Evolutionary conservation across 2,329 filamentous ascomycete genomes (phyloP), one percentile per base, ranked within the genome.

Genomic region (Trichoderma asperellum): DNA sequence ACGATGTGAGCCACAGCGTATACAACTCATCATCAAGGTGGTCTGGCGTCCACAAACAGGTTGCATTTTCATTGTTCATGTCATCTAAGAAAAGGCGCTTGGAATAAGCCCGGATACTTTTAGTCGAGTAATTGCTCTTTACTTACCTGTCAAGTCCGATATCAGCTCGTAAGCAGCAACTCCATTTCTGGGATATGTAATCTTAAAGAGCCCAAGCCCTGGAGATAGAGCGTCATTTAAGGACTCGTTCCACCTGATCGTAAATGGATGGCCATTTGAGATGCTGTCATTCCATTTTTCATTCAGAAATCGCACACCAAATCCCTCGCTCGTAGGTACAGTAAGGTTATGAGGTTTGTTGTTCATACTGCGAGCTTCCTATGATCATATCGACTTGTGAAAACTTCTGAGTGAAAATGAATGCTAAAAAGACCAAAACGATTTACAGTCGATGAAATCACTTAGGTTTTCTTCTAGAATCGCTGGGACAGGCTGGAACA

Each of bases 271-370:
- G n/a, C 74, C 76, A 57, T 78, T 79, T 34, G 75, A 73, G 12
- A 79, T 78, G 68, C 74, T 79, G 18, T 76, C 75, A 72, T 79
- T 79, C 77, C 77, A 79, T 21, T 76, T 73, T 37, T 76, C 73
- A 67, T 79, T 79, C 27, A 76, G 70, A 63, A 79, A 79, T 10
- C 70, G 76, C 29, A 79, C 72, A 53, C 76, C 75, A 52, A 77
- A 73, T 55, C 73, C 74, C n/a, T 70, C 71, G n/a, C 66, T 55
- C 56, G 71, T 70, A 56, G 68, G 61, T 32, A 49, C 68, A 34
- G 55, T 69, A 10, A 65, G 40, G 35, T 66, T 65, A 55, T 60
- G 43, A 3, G 53, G 68, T 66, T 53, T 49, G 32, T 56, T n/a
- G 55, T 40, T 62, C 68, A 69, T 69, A 16, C 29, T 69, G 61